Evolutionary conservation across 1,139 yeast genomes (phyloP).

Genomic region (Scheffersomyces parashehatae): DNA sequence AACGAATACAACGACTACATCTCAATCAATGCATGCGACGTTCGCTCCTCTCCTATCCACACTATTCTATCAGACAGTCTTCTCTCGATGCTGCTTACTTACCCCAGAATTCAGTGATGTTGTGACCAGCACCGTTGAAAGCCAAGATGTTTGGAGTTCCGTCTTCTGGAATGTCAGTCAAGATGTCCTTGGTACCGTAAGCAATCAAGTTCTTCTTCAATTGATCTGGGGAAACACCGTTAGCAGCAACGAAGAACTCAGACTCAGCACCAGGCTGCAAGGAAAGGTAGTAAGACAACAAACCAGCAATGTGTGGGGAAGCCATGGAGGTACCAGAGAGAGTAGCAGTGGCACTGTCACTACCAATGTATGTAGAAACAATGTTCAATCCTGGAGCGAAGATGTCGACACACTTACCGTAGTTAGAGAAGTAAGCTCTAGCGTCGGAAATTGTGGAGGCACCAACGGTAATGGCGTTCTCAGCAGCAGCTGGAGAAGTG

Average conservation of each 20-base stretch:
- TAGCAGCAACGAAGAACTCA: constrained; percentile 57
- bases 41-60: constrained; percentile 5
- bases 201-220: constrained; percentile 84
- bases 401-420: constrained; percentile 81
- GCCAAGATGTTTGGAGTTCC: constrained; percentile 84
- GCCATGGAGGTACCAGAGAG: constrained; percentile 99
- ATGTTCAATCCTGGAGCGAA: constrained; percentile 85
- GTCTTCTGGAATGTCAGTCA: constrained; percentile 72
- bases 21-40: constrained; percentile 13
- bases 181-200: constrained; percentile 70
- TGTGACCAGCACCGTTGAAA: constrained; percentile 91
- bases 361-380: constrained; percentile 84
- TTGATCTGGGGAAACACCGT: constrained; percentile 77
- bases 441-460: constrained; percentile 75
- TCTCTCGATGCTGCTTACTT: constrained; percentile 5
- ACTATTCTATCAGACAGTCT: neutral
- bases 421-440: constrained; percentile 80
- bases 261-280: constrained; percentile 86
- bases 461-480: constrained; percentile 76
- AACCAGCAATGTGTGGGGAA: constrained; percentile 94
- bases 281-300: constrained; percentile 84
- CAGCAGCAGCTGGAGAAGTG: constrained; percentile 80
- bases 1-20: no score
- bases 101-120: constrained; percentile 73
- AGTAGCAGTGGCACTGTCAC: constrained; percentile 80